A percentile compares a stretch with the other conserved stretches of the same genome.
These are phyloP conservation scores for Cyclocybe aegerita DNA, from an alignment of 768 basidiomycete genomes.

Conservation along the genomic window DNA sequence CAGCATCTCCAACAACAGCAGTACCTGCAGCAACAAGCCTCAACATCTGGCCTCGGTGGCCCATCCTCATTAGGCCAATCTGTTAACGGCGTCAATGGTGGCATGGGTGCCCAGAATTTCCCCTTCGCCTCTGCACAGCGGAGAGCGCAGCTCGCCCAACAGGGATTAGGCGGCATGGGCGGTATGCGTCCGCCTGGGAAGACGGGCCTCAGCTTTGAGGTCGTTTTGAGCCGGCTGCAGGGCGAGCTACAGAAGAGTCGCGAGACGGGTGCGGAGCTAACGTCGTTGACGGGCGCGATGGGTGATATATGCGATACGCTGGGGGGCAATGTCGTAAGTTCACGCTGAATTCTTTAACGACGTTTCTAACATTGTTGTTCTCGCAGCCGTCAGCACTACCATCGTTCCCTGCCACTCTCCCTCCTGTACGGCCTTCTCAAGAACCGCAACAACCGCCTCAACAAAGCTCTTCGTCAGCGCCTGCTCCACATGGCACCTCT, in stretches of 20 bases:
- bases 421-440: slow-evolving; percentile 15
- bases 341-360: background rate
- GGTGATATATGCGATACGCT: slow-evolving; percentile 54
- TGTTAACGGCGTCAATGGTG: too few relatives aligned
- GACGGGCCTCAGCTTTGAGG: slow-evolving; percentile 88
- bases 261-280: slow-evolving; percentile 87
- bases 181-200: slow-evolving; percentile 80
- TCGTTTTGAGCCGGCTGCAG: slow-evolving; percentile 85
- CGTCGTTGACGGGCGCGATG: slow-evolving; percentile 75
- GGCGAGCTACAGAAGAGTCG: slow-evolving; percentile 94
- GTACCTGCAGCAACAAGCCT: too few relatives aligned
- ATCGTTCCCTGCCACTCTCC: slow-evolving; percentile 33
- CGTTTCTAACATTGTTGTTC: background rate
- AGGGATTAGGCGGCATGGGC: slow-evolving; percentile 68
- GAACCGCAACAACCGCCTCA: slow-evolving; percentile 14
- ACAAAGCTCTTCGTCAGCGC: slow-evolving; percentile 18
- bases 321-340: slow-evolving; percentile 74
- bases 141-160: slow-evolving; percentile 56
- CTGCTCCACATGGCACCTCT: slow-evolving; percentile 25
- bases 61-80: background rate
- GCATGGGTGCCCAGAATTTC: too few relatives aligned
- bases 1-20: too few relatives aligned
- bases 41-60: slow-evolving; percentile 5
- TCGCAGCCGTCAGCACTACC: slow-evolving; percentile 59
- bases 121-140: slow-evolving; percentile 35